Evolutionary conservation across 768 basidiomycete genomes (phyloP).

Genomic region (Russula sp.): DNA sequence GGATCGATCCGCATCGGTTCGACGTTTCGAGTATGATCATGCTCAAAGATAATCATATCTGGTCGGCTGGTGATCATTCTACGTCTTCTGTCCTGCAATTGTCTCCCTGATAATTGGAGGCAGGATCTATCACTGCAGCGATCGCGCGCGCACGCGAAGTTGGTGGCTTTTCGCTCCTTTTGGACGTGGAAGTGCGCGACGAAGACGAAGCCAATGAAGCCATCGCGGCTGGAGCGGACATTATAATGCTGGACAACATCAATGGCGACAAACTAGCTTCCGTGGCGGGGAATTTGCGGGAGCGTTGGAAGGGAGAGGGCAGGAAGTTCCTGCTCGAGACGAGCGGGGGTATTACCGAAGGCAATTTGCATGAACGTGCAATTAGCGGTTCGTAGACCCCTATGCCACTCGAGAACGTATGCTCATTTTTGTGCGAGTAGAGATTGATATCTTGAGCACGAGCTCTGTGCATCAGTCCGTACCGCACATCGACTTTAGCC

Average conservation of each 20-base stretch:
- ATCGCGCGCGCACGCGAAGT: constrained; percentile 81
- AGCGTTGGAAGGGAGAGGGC: constrained; percentile 72
- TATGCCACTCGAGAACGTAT: neutral
- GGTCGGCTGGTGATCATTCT: constrained; percentile 73
- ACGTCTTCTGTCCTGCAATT: neutral
- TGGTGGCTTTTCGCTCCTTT: constrained; percentile 84
- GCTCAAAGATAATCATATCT: constrained; percentile 99
- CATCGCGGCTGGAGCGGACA: constrained; percentile 92
- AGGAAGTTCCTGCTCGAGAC: constrained; percentile 83
- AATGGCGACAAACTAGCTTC: constrained; percentile 64
- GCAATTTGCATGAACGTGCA: constrained; percentile 71
- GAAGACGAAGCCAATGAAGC: constrained; percentile 94
- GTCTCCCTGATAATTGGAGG: neutral
- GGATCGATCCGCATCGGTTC: constrained; percentile 91
- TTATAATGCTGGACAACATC: constrained; percentile 95
- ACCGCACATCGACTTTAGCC: constrained; percentile 91
- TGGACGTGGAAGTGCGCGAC: constrained; percentile 90
- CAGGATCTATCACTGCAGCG: constrained; percentile 87
- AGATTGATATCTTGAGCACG: constrained; percentile 92
- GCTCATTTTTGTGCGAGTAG: constrained; percentile 36
- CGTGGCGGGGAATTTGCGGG: constrained; percentile 65
- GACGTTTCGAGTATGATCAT: constrained; percentile 99
- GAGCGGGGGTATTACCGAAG: constrained; percentile 91
- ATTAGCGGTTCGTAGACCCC: constrained; percentile 61
- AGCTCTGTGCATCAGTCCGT: constrained; percentile 88